Evolutionary conservation across 2,329 filamentous ascomycete species (phyloP).

Genomic region (Fusarium falciforme): DNA sequence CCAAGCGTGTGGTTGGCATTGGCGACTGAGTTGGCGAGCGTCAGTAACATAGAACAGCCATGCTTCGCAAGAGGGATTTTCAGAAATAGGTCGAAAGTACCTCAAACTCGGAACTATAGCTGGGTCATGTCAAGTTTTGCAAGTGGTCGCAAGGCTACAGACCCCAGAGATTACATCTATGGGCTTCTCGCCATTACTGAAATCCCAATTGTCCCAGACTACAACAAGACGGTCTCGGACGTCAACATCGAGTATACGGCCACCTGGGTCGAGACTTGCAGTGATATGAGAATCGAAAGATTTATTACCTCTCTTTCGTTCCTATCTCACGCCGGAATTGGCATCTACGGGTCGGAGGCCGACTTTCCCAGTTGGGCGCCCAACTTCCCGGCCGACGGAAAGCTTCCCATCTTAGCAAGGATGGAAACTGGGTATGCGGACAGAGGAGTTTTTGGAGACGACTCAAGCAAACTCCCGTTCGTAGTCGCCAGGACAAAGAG

Average conservation of each 20-base stretch:
- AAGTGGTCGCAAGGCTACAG: neutral
- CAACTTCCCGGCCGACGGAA: neutral
- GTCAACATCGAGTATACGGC: neutral
- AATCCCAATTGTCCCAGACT: neutral
- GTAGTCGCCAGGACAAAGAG: neutral
- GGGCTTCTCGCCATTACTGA: neutral
- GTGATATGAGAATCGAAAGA: neutral
- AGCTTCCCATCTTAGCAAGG: neutral
- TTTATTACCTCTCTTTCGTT: neutral
- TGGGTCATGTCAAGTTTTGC: neutral
- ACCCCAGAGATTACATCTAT: neutral
- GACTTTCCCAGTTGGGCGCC: neutral
- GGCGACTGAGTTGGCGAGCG: neutral
- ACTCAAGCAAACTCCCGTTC: neutral
- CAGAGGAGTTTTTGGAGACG: neutral
- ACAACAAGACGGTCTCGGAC: neutral
- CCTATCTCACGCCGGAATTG: neutral
- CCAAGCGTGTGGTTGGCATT: neutral
- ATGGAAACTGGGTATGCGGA: neutral
- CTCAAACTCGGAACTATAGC: no score
- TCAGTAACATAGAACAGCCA: neutral
- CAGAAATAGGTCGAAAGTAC: neutral
- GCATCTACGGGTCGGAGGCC: neutral
- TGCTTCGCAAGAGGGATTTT: neutral
- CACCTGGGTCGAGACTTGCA: neutral